Evolutionary conservation across 768 basidiomycete genomes (phyloP).

Genomic region (Suillus fuscotomentosus): DNA sequence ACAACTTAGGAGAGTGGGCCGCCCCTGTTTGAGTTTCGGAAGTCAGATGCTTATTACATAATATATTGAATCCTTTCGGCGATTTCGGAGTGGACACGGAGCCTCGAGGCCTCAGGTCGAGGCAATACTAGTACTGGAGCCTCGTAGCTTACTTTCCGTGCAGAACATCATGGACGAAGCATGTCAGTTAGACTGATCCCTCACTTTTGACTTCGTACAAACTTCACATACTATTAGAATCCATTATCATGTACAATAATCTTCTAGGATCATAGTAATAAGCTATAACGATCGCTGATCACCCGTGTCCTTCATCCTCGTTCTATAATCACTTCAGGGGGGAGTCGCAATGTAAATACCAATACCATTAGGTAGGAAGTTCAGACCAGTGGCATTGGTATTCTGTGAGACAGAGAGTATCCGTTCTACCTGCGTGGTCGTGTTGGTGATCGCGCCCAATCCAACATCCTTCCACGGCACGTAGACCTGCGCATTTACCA

Average conservation of each 20-base stretch:
- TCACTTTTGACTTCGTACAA: background rate
- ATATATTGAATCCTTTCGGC: no score
- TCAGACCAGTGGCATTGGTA: constrained; percentile 21
- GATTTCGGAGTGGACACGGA: no score
- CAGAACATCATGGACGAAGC: no score
- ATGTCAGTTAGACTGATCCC: no score
- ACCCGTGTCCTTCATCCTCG: background rate
- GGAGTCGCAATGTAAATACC: constrained; percentile 21
- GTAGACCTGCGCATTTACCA: background rate
- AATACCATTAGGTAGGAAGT: constrained; percentile 13
- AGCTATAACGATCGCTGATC: background rate
- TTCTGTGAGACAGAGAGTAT: constrained; percentile 12
- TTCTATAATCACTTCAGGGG: background rate
- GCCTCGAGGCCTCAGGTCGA: no score
- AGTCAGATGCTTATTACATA: no score
- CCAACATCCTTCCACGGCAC: constrained; percentile 22
- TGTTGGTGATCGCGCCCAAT: constrained; percentile 12
- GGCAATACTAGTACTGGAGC: no score
- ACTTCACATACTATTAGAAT: background rate
- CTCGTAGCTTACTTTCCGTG: no score
- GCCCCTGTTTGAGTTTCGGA: no score
- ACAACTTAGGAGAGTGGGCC: no score
- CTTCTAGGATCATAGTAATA: background rate
- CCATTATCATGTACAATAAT: background rate
- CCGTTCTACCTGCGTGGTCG: constrained; percentile 16